Percentiles rank a stretch among this genome's conserved stretches.
These are phyloP conservation scores for Hymenoscyphus salicellus DNA, from an alignment of 2,329 filamentous ascomycete genomes.

Conservation along the genomic window DNA sequence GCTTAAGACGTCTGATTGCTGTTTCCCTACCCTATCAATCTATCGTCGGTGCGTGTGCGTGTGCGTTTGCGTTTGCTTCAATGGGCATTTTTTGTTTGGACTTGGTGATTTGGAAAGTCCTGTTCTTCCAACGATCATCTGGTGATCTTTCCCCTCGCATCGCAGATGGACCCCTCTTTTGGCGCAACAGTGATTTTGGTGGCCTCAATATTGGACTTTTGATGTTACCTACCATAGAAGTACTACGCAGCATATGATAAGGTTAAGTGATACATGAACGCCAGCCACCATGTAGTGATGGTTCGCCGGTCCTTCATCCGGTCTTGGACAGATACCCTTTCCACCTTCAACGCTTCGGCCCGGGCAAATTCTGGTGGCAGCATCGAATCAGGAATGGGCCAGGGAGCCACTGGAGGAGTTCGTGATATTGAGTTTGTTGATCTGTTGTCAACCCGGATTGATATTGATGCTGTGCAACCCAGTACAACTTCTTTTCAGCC, in stretches of 20 bases:
- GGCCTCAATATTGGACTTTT: background rate
- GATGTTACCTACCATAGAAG: background rate
- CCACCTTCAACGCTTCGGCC: slow-evolving; percentile 2
- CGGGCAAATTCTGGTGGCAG: background rate
- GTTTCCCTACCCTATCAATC: background rate
- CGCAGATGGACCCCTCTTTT: background rate
- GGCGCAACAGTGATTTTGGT: background rate
- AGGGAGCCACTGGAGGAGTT: background rate
- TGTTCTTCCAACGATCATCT: background rate
- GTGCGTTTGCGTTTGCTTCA: background rate
- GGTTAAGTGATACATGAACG: slow-evolving; percentile 8
- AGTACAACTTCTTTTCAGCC: background rate
- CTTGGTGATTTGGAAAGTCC: background rate
- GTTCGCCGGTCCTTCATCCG: slow-evolving; percentile 4
- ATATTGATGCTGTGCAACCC: background rate
- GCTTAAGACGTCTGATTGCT: background rate
- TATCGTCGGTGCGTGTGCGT: too few species aligned
- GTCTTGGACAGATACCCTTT: background rate
- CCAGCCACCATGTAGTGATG: background rate
- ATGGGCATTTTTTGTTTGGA: background rate
- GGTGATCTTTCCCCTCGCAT: background rate
- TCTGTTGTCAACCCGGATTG: background rate
- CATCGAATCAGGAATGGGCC: background rate
- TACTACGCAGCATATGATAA: slow-evolving; percentile 7
- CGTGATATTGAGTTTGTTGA: background rate